Base-by-base conservation (phyloP, 2,329 filamentous ascomycete species). In the Trematosphaeria pertusa region DNA sequence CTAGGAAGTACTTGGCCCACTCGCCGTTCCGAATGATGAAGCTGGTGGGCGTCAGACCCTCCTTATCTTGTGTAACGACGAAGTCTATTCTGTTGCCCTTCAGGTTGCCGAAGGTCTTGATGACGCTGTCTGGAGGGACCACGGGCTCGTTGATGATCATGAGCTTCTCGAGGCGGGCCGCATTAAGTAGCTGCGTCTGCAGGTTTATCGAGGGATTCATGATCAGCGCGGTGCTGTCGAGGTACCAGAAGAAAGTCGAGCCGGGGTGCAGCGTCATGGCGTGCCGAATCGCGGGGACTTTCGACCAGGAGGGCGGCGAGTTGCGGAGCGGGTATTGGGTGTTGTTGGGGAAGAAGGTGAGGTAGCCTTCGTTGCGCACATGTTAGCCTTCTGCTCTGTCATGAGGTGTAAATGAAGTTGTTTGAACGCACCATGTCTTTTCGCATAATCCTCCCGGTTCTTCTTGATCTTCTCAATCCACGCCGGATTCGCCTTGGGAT, bases 51-150 rank as follows among this genome's bases (percentile, higher is more conserved):
- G 85, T 84, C 42, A 99, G 69, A 5, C 93, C 92, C 26, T 89
- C 87, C 37, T 82, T 83, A 67, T 99, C 94, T 73, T 97, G 91
- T 5, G 89, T 88, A 28, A 97, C 71, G 30, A 97, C 81, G 11
- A 97, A 78, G 56, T 96, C 89, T 32, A 96, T 85, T 45, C 91
- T 83, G 34, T 88, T 80, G 26, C 86, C 87, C 52, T 84, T 85
- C n/a, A 96, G 77, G 65, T 96, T 87, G 12, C 82, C 78, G 68
- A 96, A 96, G 0, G 95, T 97, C 78, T 89, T 93, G 75, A 99
- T 97, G 61, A 99, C 92, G 74, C 91, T 96, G 74, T 97, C 91
- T 0, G 95, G 94, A 2, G 93, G 94, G 7, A 97, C 93, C 39
- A 99, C 85, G 5, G 94, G 85, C 43, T 86, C 81, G 70, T 96